Evolutionary conservation across 768 basidiomycete species (phyloP), one percentile per base, ranked within the genome.

Genomic region (Chiua virens): DNA sequence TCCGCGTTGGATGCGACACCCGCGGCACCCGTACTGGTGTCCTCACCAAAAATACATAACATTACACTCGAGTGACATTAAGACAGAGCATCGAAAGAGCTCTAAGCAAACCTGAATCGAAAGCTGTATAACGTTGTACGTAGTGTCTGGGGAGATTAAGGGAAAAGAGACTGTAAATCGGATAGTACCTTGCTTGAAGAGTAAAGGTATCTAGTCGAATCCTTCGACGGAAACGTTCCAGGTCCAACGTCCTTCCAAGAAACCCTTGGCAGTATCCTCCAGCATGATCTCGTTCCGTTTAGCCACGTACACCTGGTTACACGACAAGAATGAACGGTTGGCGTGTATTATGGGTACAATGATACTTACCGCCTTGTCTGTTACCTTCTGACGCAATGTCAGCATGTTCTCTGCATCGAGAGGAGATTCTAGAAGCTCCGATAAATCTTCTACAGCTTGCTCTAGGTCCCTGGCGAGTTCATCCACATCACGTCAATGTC

Each of bases 261-360:
- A 95, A 5, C 95, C 95, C 53, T 79, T 82, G 1, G 95, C 89
- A 0, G 96, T 98, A 69, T 98, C 97, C 61, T 96, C 92, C 32
- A 98, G 73, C 58, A 99, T 80, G 62, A 98, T 95, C 68, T 93
- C 88, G 68, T 97, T 95, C 28, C 97, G 81, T 73, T 95, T 98
- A 73, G 93, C 86, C n/a, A 98, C 95, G 64, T 98, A 98, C 17
- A 92, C 86, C 80, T 89, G 53, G 1, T 50, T 52, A 43, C 20
- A 10, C 20, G 42, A 43, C 25, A 22, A 4, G 17, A 18, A 42
- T 40, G 21, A 45, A 42, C 18, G 22, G 14, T 45, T 25, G 25
- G 7, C 10, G 27, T 41, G 10, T 23, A 27, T 42, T 25, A 52
- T n/a, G 8, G 39, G n/a, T n/a, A 32, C 21, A 27, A 53, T 7